Evolutionary conservation across 495 filamentous ascomycete genomes (phyloP).

Genomic region (Penicillium dipodomyicola): DNA sequence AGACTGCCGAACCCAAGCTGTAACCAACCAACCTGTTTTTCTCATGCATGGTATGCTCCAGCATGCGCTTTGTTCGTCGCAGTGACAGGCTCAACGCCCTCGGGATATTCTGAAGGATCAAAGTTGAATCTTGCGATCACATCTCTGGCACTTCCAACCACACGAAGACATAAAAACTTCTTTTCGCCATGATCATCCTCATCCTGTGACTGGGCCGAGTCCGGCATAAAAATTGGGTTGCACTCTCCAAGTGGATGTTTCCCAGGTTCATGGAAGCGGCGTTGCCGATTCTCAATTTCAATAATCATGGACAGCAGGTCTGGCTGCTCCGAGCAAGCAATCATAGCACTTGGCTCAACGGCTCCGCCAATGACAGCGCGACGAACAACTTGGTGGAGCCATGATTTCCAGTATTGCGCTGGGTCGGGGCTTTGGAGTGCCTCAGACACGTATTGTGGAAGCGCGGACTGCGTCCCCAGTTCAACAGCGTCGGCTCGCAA

Average conservation of each 20-base stretch:
- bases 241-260: slow-evolving; percentile 22
- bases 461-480: slow-evolving; percentile 37
- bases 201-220: neutral
- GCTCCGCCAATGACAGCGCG: slow-evolving; percentile 37
- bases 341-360: slow-evolving; percentile 21
- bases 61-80: neutral
- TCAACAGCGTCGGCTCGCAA: slow-evolving; percentile 35
- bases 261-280: slow-evolving; percentile 39
- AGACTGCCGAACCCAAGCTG: neutral
- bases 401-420: slow-evolving; percentile 35
- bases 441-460: slow-evolving; percentile 31
- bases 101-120: slow-evolving; percentile 40
- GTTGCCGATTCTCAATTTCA: slow-evolving; percentile 45
- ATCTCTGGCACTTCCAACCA: slow-evolving; percentile 38
- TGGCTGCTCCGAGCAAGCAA: slow-evolving; percentile 27
- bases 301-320: slow-evolving; percentile 38
- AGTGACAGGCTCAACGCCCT: slow-evolving; percentile 23
- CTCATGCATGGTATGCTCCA: neutral
- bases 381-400: slow-evolving; percentile 42
- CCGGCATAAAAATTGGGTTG: slow-evolving; percentile 4
- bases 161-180: slow-evolving; percentile 38
- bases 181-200: slow-evolving; percentile 27
- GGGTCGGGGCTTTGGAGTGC: slow-evolving; percentile 29
- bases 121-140: slow-evolving; percentile 46
- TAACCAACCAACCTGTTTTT: neutral